Base-by-base conservation (phyloP, 2,329 filamentous ascomycete species). In the Podosphaera leucotricha region DNA sequence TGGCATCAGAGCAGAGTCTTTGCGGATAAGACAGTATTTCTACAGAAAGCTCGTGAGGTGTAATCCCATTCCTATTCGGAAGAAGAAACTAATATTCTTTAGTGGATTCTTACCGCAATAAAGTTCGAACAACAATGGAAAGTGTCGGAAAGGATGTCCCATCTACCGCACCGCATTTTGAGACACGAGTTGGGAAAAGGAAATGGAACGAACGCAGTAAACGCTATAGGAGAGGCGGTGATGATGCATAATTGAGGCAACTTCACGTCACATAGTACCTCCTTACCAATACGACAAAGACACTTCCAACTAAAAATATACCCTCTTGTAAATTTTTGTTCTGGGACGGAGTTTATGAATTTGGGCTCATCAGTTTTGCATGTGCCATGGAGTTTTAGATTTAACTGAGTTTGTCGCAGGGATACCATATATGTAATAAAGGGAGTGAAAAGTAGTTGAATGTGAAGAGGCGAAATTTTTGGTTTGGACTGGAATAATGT, bases 1-100 rank as follows among this genome's bases (percentile, higher is more conserved):
- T 98, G 90, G 87, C 77, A 86, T 44, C 87, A 95, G 64, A 90
- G 85, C 59, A 71, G 87, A 55, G 82, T 87, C 10, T 94, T 95
- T 64, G 78, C 85, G 1, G 81, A 80, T 11, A 72, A 84, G 53
- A 84, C 79, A 36, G 68, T 93, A 41, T 94, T 94, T 60, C 65
- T 94, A 54, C 87, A 94, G 61, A 77, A 84, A 67, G 86, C 86
- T 54, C 65, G 86, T 93, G 22, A 66, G 75, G 85, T 80, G n/a
- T 40, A 42, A 46, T 3, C 13, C 18, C 15, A 18, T 13, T 2
- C 3, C n/a, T 24, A 15, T 26, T 18, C 24, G 18, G 15, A 6
- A 13, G 7, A 13, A 21, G 7, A 13, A 21, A 20, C 19, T 21
- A 11, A n/a, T 16, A 41, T 40, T 13, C 10, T 16, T 46, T 53